Conservation (phyloP, 2,329 filamentous ascomycete species). For the Rosellinia necatrix region DNA sequence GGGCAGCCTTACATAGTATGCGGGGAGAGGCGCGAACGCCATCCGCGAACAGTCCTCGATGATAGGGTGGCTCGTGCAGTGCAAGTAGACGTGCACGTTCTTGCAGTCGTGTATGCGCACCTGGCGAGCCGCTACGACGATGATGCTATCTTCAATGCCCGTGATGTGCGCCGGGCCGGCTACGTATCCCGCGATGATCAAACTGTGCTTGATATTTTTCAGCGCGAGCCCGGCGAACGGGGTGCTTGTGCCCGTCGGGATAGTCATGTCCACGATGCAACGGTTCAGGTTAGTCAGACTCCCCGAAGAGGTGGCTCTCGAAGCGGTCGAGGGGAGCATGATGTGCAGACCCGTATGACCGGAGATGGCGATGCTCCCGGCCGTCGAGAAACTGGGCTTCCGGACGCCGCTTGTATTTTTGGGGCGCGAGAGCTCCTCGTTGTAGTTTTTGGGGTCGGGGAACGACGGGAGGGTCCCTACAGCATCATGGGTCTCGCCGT, state of each 20-base stretch:
- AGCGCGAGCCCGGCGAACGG: slow-evolving; percentile 73
- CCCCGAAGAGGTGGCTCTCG: slow-evolving; percentile 73
- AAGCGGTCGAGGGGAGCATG: slow-evolving; percentile 72
- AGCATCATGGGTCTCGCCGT: slow-evolving; percentile 43
- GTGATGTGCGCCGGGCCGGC: slow-evolving; percentile 85
- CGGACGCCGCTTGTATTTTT: slow-evolving; percentile 47
- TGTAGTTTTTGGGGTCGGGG: slow-evolving; percentile 55
- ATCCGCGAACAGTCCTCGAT: slow-evolving; percentile 86
- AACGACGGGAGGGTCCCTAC: slow-evolving; percentile 45
- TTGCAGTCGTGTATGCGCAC: slow-evolving; percentile 89
- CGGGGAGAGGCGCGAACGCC: slow-evolving; percentile 77
- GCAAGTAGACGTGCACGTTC: slow-evolving; percentile 82
- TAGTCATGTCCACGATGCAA: slow-evolving; percentile 82
- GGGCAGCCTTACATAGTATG: slow-evolving; percentile 65
- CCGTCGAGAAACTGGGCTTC: slow-evolving; percentile 67
- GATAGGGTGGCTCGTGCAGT: slow-evolving; percentile 82
- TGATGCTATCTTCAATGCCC: slow-evolving; percentile 69
- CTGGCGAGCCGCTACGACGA: slow-evolving; percentile 82
- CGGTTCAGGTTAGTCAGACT: slow-evolving; percentile 69
- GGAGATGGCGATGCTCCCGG: slow-evolving; percentile 66
- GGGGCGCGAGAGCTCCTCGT: slow-evolving; percentile 56
- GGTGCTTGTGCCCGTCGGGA: slow-evolving; percentile 60
- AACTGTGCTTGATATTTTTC: slow-evolving; percentile 69
- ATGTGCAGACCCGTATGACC: slow-evolving; percentile 74
- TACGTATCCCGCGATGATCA: slow-evolving; percentile 80